A percentile compares a stretch with the other conserved stretches of the same genome.
phyloP scores from a whole-genome alignment of 2,329 filamentous ascomycete genomes.

The Trichoderma koningii region DNA sequence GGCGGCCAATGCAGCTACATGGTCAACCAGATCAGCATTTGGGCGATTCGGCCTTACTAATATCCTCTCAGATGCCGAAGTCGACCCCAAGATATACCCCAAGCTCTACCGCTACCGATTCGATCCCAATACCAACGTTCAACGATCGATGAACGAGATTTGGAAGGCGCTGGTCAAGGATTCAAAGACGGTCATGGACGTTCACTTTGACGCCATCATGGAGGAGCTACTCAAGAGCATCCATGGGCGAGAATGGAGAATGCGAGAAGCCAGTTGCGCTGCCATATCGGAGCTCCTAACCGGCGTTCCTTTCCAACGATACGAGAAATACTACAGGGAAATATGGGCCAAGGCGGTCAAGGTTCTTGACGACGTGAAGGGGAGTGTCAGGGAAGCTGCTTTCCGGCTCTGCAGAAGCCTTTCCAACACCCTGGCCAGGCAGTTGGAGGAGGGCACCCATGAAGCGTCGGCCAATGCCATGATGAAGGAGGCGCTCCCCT shows the following conservation, averaged over 20 bases:
- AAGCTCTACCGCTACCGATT: conserved; percentile 95
- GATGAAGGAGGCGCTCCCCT: conserved; percentile 84
- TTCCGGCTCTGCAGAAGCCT: conserved; percentile 79
- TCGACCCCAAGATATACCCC: conserved; percentile 92
- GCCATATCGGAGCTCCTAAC: conserved; percentile 87
- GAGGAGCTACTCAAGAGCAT: conserved; percentile 83
- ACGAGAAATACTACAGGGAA: conserved; percentile 79
- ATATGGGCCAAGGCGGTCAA: conserved; percentile 88
- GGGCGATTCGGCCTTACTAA: conserved; percentile 90
- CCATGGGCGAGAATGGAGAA: conserved; percentile 88
- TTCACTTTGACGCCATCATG: conserved; percentile 87
- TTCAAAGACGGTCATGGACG: conserved; percentile 71
- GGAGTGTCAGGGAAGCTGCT: conserved; percentile 79
- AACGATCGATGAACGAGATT: conserved; percentile 94
- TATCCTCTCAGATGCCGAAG: conserved; percentile 82
- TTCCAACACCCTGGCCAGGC: conserved; percentile 81
- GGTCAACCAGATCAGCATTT: conserved; percentile 96
- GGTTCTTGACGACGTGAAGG: conserved; percentile 95
- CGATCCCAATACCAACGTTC: conserved; percentile 91
- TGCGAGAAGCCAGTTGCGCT: conserved; percentile 86
- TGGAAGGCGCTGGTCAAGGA: conserved; percentile 97
- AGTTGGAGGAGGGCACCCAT: conserved; percentile 75
- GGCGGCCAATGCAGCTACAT: conserved; percentile 92
- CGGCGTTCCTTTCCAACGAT: conserved; percentile 72
- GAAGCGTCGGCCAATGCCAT: conserved; percentile 73